A percentile compares a stretch with the other conserved stretches of the same genome.
These are phyloP conservation scores for Syzygium oleosum DNA, from an alignment of 345 rosid species.

Conservation along the genomic window DNA sequence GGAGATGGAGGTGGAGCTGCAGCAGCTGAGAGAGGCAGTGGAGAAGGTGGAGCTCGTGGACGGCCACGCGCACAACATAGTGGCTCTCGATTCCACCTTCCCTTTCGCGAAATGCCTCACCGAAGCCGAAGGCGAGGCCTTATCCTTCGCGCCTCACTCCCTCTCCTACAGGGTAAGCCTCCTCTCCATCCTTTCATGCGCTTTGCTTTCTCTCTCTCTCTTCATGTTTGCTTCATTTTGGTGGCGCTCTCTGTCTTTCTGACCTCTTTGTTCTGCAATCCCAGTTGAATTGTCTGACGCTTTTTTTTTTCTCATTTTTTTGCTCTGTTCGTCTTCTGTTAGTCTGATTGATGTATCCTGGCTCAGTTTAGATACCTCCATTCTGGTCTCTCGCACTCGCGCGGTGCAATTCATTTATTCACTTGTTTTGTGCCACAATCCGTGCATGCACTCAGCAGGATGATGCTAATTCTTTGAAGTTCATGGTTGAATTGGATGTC, in stretches of 20 bases:
- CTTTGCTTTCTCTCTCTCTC: neutral
- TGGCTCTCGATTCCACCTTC: constrained; percentile 61
- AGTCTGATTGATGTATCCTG: neutral
- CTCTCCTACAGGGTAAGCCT: constrained; percentile 70
- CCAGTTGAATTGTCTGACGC: neutral
- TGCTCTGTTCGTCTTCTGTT: too few relatives aligned
- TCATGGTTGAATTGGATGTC: neutral
- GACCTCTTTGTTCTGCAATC: too few relatives aligned
- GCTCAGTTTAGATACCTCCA: neutral
- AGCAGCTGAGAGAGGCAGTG: constrained; percentile 44
- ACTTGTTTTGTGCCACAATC: neutral
- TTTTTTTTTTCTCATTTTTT: too few relatives aligned
- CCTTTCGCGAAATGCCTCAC: constrained; percentile 58
- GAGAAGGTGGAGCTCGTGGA: constrained; percentile 57
- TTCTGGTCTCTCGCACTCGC: neutral
- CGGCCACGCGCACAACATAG: constrained; percentile 79
- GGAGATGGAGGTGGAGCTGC: constrained; percentile 34
- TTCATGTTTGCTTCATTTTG: too few relatives aligned
- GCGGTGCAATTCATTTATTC: neutral
- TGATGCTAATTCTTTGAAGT: neutral
- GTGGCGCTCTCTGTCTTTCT: too few relatives aligned
- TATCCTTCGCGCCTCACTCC: constrained; percentile 51
- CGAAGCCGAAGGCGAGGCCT: constrained; percentile 75
- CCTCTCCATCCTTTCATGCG: neutral
- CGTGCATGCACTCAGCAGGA: neutral